A percentile compares a stretch with the other conserved stretches of the same genome.
Conservation (phyloP, 148 eudicot species). For the Selenicereus undatus region DNA sequence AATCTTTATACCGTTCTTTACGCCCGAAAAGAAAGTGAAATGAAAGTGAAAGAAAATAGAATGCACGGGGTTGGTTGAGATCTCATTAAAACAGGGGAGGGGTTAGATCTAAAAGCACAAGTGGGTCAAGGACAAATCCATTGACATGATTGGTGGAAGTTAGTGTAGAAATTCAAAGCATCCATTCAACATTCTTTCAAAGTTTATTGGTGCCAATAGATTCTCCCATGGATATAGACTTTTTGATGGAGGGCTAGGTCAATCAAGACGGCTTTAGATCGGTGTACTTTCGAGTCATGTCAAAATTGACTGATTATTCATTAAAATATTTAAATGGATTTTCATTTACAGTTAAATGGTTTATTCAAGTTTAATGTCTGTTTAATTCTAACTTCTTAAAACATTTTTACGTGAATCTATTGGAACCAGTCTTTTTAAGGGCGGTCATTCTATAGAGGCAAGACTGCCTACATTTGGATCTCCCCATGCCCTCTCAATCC, state of each 20-base stretch:
- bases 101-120: not conserved
- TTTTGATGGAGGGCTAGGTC: not conserved
- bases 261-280: not conserved
- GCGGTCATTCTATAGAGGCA: too few species aligned
- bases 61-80: not conserved
- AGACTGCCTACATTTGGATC: too few species aligned
- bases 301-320: too few species aligned
- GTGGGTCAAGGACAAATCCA: not conserved
- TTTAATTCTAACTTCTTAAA: too few species aligned
- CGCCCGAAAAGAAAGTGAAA: not conserved
- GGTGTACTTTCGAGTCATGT: not conserved
- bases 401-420: too few species aligned
- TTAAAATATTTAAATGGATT: too few species aligned
- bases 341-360: too few species aligned
- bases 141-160: not conserved
- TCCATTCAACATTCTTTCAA: too few species aligned
- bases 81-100: not conserved
- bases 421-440: too few species aligned
- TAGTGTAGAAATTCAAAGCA: not conserved
- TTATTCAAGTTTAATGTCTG: not conserved
- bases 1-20: not conserved
- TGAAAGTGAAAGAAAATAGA: not conserved
- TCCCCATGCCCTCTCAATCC: too few species aligned
- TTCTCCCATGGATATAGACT: not conserved
- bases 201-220: not conserved